phyloP scores from a whole-genome alignment of 2,329 filamentous ascomycete species.

The Paecilomyces niveus region DNA sequence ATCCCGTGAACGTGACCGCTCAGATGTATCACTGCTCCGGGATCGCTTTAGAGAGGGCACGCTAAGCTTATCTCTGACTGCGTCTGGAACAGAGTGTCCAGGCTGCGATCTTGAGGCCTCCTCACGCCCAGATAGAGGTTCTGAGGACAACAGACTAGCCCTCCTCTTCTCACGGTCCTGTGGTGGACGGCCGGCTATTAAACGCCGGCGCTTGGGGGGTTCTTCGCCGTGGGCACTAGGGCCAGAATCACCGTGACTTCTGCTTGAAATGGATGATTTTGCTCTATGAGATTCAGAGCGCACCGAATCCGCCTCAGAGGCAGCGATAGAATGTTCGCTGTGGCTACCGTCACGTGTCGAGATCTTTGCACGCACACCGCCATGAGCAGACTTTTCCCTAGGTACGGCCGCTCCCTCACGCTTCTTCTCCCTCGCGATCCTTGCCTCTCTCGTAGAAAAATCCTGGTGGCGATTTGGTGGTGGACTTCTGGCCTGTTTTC shows the following conservation, averaged over 20 bases:
- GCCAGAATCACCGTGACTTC: constrained; percentile 25
- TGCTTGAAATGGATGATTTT: constrained; percentile 17
- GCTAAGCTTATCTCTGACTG: constrained; percentile 11
- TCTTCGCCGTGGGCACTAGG: constrained; percentile 24
- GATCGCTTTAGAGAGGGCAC: constrained; percentile 30
- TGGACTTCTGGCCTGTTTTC: constrained; percentile 25
- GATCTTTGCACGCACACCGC: constrained; percentile 14
- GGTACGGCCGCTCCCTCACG: constrained; percentile 14
- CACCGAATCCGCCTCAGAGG: constrained; percentile 26
- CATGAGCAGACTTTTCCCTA: constrained; percentile 18
- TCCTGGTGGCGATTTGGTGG: constrained; percentile 19
- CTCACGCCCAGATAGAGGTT: constrained; percentile 33
- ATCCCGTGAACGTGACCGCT: constrained; percentile 28
- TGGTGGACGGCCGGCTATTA: constrained; percentile 35
- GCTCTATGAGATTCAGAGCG: constrained; percentile 19
- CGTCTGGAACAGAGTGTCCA: constrained; percentile 17
- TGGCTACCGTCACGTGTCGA: constrained; percentile 17
- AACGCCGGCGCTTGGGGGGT: constrained; percentile 28
- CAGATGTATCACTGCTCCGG: constrained; percentile 36
- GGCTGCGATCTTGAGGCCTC: constrained; percentile 24
- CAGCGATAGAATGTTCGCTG: constrained; percentile 14
- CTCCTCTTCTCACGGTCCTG: constrained; percentile 27
- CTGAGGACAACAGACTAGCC: constrained; percentile 33
- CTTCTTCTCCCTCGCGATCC: constrained; percentile 15
- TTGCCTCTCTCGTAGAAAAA: constrained; percentile 17